Conservation (phyloP, 2,329 filamentous ascomycete species). For the Metarhizium sp. region DNA sequence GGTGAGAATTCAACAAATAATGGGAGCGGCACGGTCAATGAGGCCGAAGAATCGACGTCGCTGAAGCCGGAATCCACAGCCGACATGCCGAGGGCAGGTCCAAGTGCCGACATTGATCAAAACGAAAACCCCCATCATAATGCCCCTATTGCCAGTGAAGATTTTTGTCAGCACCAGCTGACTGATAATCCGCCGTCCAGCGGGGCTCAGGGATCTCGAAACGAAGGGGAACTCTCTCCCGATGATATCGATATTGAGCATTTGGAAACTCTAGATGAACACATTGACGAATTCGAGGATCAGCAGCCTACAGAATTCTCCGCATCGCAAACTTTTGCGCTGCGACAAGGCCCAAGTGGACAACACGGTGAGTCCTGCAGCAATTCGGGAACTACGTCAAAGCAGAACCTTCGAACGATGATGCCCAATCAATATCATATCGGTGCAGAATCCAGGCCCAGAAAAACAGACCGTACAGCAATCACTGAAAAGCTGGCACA, state of each 20-base stretch:
- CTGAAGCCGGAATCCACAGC: background rate
- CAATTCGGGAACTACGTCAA: background rate
- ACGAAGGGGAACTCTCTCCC: conserved; percentile 21
- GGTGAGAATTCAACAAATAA: background rate
- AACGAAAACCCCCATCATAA: background rate
- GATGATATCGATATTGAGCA: conserved; percentile 43
- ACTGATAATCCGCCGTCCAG: background rate
- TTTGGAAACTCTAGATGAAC: conserved; percentile 17
- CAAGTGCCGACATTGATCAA: background rate
- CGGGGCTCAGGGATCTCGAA: background rate
- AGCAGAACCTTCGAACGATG: background rate
- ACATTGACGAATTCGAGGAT: conserved; percentile 16
- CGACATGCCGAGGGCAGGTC: background rate
- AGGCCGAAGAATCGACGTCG: background rate
- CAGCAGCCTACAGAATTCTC: conserved; percentile 4
- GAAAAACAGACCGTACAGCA: conserved; percentile 3
- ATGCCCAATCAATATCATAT: background rate
- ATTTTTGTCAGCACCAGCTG: background rate
- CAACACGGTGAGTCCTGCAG: background rate
- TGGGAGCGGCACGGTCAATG: background rate
- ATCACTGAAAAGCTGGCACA: conserved; percentile 1
- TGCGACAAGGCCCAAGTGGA: background rate
- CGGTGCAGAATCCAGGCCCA: background rate
- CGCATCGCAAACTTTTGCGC: background rate
- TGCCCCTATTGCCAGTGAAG: background rate